Conservation (phyloP, 2,329 filamentous ascomycete genomes). For the Xylaria sp. region DNA sequence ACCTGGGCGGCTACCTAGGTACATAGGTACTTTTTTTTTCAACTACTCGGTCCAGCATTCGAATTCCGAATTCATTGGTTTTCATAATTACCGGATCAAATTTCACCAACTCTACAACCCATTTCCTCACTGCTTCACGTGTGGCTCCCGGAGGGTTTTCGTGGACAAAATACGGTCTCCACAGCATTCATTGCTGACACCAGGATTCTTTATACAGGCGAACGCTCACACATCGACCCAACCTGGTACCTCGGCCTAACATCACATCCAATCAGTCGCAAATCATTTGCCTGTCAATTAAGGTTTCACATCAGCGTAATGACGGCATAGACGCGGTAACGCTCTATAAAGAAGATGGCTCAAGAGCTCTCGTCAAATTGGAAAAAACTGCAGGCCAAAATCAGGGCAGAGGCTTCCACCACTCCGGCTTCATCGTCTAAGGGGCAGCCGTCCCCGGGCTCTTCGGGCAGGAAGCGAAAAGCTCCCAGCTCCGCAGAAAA, state of each 20-base stretch:
- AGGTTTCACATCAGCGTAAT: background rate
- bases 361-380: slow-evolving; percentile 70
- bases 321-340: background rate
- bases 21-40: no score
- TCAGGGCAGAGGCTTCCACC: slow-evolving; percentile 54
- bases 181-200: background rate
- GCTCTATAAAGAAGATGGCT: slow-evolving; percentile 44
- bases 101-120: background rate
- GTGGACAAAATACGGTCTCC: background rate
- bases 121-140: background rate
- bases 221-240: background rate
- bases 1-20: no score
- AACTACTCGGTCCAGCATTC: no score
- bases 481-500: slow-evolving; percentile 8
- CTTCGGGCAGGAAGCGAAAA: slow-evolving; percentile 28
- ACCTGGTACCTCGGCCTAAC: background rate
- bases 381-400: slow-evolving; percentile 74
- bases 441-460: slow-evolving; percentile 10
- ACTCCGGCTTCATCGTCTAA: slow-evolving; percentile 26
- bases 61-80: no score
- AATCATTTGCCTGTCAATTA: background rate
- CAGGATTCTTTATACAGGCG: background rate
- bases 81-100: no score
- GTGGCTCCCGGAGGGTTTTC: background rate
- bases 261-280: background rate